Conservation (phyloP, 2,329 filamentous ascomycete species). For the Aspergillus alliaceus region DNA sequence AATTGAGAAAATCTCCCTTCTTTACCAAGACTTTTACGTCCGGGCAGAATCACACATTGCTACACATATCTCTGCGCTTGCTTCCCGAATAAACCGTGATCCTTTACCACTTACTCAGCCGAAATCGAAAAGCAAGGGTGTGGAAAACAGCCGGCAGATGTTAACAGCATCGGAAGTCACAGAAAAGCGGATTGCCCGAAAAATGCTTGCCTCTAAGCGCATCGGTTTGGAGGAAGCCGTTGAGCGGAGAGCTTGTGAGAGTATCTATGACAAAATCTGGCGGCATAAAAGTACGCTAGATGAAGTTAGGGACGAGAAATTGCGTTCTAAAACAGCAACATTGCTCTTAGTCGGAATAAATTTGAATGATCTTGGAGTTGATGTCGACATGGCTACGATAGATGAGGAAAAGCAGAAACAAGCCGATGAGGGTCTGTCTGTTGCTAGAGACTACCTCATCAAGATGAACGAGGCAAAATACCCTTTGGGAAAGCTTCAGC, state of each 20-base stretch:
- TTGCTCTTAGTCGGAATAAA: constrained; percentile 89
- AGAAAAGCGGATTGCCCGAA: constrained; percentile 74
- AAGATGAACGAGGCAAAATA: constrained; percentile 86
- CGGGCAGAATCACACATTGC: constrained; percentile 77
- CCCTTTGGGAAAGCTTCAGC: constrained; percentile 85
- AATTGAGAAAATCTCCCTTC: constrained; percentile 76
- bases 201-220: constrained; percentile 74
- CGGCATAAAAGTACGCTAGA: constrained; percentile 89
- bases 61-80: constrained; percentile 80
- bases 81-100: constrained; percentile 71
- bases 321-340: constrained; percentile 90
- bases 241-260: constrained; percentile 80
- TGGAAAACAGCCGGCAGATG: constrained; percentile 71
- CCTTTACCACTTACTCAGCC: constrained; percentile 57
- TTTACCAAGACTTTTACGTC: constrained; percentile 93
- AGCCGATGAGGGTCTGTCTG: constrained; percentile 70
- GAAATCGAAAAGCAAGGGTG: constrained; percentile 52
- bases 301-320: constrained; percentile 89
- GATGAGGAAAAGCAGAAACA: constrained; percentile 63
- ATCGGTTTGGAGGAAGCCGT: constrained; percentile 83
- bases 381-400: constrained; percentile 58
- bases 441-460: constrained; percentile 69
- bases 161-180: constrained; percentile 83
- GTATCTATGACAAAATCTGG: constrained; percentile 85
- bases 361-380: constrained; percentile 77